Base-by-base conservation (phyloP, 208 protist species). In the Naegleria fowleri region DNA sequence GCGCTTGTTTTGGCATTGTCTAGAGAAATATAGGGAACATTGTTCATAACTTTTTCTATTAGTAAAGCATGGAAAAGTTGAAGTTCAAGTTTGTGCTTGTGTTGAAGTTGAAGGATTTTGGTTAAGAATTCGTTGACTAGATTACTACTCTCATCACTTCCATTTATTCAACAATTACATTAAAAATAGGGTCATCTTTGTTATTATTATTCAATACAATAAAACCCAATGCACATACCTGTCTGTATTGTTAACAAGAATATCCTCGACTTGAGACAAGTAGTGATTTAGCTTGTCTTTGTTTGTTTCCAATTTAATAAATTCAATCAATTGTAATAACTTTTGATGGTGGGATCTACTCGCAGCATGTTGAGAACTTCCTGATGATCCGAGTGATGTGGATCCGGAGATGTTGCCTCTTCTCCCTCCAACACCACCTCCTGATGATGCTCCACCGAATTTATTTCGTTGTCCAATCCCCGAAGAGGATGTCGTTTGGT, bases 241-340 rank as follows among this genome's bases (percentile, higher is more conserved):
- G 11, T 67, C 55, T 4, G 55, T 19, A 29, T 15, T 67, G 13
- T 29, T 67, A 4, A 19, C 22, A 4, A 67, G 22, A 19, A 67
- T 67, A 22, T 67, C 67, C 7, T 79, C 67, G 5, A 79, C n/a
- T 79, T 79, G 67, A 36, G 19, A 13, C n/a, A 79, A 33, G 9
- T 79, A 79, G 29, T 79, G 67, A 79, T 79, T 79, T 79, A 79
- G n/a, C 36, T 79, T 79, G 9, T 79, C 67, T 33, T 79, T 79
- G 29, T 79, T 79, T 36, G 16, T 79, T 33, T 79, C 67, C 6
- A 79, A 79, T 79, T 79, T 79, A 36, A 36, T 79, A 33, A 36
- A 33, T 79, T 79, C 67, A 36, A 79, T 79, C 7, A 79, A 79
- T 79, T 79, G 67, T 36, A 79, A 13, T 79, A 79, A 36, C 29